Evolutionary conservation across 176 grass and related monocot genomes (phyloP), one percentile per base, ranked within the genome.

Genomic region (Lolium multiflorum): DNA sequence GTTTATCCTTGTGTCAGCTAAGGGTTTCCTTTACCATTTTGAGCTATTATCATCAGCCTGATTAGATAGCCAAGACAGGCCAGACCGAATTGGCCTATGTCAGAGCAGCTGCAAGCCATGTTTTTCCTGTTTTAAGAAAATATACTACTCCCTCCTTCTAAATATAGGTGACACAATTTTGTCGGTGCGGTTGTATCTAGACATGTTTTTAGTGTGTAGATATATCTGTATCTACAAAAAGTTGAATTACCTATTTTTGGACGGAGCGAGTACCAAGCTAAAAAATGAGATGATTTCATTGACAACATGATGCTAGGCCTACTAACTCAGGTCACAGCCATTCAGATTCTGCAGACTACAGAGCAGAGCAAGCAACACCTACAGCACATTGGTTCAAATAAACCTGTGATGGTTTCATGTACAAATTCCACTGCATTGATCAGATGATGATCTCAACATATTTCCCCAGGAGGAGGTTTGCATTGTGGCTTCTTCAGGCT

Each of bases 391-490:
- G 63, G 17, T 25, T 44, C 44, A 61, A 14, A 38, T n/a, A 65
- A 65, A 74, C 44, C 49, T 83, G 35, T 48, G 25, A 63, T 5
- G 35, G 15, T 78, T 85, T 65, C 90, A 92, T 91, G 69, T 89
- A 89, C 83, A 81, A 44, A 84, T 61, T 16, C 15, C 24, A 22
- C 35, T 2, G 22, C 55, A 47, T 9, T 50, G 8, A 6, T 2
- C 24, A 2, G 63, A 78, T 56, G 8, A 56, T 56, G 15, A 15
- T 6, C 15, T 55, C 15, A 77, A 39, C 2, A n/a, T 57, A 1
- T 48, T 18, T 31, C 16, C 44, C 12, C 51, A 55, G 31, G 31
- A 43, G 0, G 25, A 74, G 54, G 17, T 7, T 49, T 22, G 39
- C 51, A 61, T 47, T 11, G 38, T 11, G 38, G 44, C n/a, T 14